Base-by-base conservation (phyloP, 805 yeast genomes). In the Candida argentea region DNA sequence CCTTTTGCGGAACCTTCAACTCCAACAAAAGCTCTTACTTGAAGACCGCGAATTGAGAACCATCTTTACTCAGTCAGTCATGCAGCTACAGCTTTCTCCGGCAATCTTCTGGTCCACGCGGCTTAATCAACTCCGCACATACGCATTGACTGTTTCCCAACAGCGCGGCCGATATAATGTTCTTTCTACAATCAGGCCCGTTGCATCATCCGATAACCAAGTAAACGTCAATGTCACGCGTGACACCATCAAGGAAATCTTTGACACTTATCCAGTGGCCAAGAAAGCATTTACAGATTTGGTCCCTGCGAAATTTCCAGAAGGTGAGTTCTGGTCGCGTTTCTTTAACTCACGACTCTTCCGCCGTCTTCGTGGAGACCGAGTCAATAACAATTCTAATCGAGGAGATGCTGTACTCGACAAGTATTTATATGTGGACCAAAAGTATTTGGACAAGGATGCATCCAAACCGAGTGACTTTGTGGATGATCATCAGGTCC, bases 261-360 rank as follows among this genome's bases (percentile, higher is more conserved):
- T 91, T 48, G 83, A 77, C 28, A 94, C 89, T 34, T 91, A 89
- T 46, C 98, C 98, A 0, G 73, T 87, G 21, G 93, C 91, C 15
- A 73, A 83, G 35, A 73, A 71, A 37, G 97, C 97, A 0, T 91
- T 82, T 46, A 76, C 73, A 34, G 98, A 91, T 30, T 76, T 76
- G 33, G 98, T 91, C 4, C 98, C 97, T 1, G 42, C 36, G 9
- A 76, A 78, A 36, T 65, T 91, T 29, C 69, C 73, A 26, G 97
- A 91, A 49, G 87, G 89, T 23, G 94, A 82, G 46, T 91, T 91
- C 43, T 91, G 98, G 98, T 84, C 94, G 7, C 62, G 96, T 36
- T 91, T 91, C 45, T 91, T 91, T 64, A 77, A 84, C 43, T 86
- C 96, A 1, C 80, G 85, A 43, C 58, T 91, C 35, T 91, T 87